A percentile compares a stretch with the other conserved stretches of the same genome.
Evolutionary conservation across 2,329 filamentous ascomycete genomes (phyloP).

Genomic region (Sarocladium kiliense): DNA sequence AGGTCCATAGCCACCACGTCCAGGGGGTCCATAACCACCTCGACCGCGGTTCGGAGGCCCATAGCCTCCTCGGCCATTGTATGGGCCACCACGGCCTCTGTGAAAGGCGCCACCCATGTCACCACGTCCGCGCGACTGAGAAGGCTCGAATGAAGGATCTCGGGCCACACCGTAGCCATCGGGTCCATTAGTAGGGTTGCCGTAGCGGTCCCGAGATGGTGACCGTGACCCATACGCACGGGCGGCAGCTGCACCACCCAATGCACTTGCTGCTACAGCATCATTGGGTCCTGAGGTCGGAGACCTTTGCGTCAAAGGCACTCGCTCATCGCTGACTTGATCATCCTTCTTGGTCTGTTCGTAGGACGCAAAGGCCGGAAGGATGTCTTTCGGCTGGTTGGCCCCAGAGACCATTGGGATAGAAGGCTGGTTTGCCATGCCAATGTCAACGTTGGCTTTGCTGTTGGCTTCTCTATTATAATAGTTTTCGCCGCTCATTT

Average conservation of each 20-base stretch:
- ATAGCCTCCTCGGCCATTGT: constrained; percentile 43
- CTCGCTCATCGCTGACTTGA: constrained; percentile 61
- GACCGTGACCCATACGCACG: constrained; percentile 24
- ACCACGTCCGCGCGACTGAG: constrained; percentile 51
- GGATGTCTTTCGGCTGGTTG: constrained; percentile 40
- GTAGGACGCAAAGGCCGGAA: constrained; percentile 58
- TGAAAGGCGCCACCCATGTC: constrained; percentile 34
- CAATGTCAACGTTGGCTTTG: constrained; percentile 36
- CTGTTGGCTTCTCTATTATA: constrained; percentile 62
- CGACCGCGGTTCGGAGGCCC: constrained; percentile 34
- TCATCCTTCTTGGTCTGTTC: constrained; percentile 62
- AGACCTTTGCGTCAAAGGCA: constrained; percentile 60
- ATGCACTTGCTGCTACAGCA: constrained; percentile 27
- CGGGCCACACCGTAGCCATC: constrained; percentile 43
- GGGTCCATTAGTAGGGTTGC: constrained; percentile 46
- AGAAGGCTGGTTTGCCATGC: constrained; percentile 46
- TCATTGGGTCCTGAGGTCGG: constrained; percentile 23
- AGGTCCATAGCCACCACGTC: constrained; percentile 38
- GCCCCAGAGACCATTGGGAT: constrained; percentile 52
- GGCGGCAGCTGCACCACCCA: not conserved
- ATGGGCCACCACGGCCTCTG: constrained; percentile 40
- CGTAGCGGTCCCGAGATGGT: constrained; percentile 57
- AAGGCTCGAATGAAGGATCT: constrained; percentile 41
- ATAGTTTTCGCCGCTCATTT: constrained; percentile 94
- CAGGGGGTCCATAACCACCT: constrained; percentile 38